phyloP scores from a whole-genome alignment of 106 monocot genomes.

The Dendrobium catenatum region DNA sequence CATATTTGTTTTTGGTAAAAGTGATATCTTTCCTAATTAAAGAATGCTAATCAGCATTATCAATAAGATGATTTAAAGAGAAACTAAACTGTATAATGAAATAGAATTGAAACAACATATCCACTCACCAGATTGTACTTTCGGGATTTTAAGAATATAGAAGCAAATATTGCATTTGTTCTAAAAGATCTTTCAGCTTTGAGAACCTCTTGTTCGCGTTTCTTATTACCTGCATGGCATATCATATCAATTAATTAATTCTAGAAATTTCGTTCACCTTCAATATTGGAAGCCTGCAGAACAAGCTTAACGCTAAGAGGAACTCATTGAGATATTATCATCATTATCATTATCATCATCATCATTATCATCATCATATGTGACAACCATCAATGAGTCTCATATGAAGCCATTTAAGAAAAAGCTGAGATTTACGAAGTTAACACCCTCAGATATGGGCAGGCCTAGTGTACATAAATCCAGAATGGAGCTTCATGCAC shows the following conservation, averaged over 20 bases:
- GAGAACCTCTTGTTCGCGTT: background rate
- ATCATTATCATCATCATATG: background rate
- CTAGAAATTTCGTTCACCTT: background rate
- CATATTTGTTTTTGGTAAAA: too few species aligned
- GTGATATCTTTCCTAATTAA: background rate
- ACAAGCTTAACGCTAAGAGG: background rate
- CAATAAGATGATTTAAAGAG: background rate
- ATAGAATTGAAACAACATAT: background rate
- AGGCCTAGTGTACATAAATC: too few species aligned
- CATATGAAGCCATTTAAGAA: too few species aligned
- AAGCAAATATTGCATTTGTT: constrained; percentile 7
- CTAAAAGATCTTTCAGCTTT: constrained; percentile 4
- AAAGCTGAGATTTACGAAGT: too few species aligned
- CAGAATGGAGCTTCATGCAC: too few species aligned
- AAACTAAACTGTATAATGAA: background rate
- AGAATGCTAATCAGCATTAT: background rate
- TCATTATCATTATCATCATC: background rate
- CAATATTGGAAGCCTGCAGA: background rate
- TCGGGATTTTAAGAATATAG: background rate
- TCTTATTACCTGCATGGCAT: background rate
- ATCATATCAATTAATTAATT: background rate
- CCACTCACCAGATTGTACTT: constrained; percentile 3
- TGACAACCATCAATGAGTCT: background rate
- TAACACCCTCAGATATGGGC: too few species aligned
- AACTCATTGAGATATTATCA: background rate